These are phyloP conservation scores for Yarrowia bubula DNA, from an alignment of 805 yeast species.

Conservation along the genomic window DNA sequence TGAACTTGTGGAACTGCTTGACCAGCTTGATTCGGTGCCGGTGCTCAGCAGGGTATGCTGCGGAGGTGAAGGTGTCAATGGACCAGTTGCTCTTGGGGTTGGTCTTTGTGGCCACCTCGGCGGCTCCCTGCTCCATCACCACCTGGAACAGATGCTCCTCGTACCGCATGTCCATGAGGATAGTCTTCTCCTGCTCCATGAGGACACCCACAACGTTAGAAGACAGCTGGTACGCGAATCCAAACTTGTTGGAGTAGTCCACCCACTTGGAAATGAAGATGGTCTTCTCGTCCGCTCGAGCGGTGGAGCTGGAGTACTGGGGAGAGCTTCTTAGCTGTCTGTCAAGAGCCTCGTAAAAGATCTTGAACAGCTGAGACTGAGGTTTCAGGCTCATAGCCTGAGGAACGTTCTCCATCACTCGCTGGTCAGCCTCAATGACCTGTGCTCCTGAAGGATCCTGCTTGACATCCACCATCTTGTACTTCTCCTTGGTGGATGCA, in stretches of 20 bases:
- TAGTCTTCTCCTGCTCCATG: constrained; percentile 80
- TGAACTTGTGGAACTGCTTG: constrained; percentile 83
- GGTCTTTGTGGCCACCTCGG: constrained; percentile 35
- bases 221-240: constrained; percentile 88
- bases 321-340: constrained; percentile 4
- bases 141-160: constrained; percentile 27
- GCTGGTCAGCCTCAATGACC: constrained; percentile 2
- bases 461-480: constrained; percentile 47
- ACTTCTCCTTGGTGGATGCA: constrained; percentile 83
- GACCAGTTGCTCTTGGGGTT: constrained; percentile 20
- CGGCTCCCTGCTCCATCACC: constrained; percentile 45
- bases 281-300: constrained; percentile 3
- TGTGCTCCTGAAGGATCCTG: neutral
- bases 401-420: constrained; percentile 15
- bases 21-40: constrained; percentile 72
- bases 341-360: constrained; percentile 2
- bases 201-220: constrained; percentile 88
- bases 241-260: constrained; percentile 93
- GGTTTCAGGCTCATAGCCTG: constrained; percentile 7
- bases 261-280: constrained; percentile 92
- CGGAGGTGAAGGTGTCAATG: neutral
- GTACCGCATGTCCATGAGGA: constrained; percentile 55
- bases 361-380: neutral
- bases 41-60: constrained; percentile 31
- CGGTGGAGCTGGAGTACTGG: neutral